These are phyloP conservation scores for Morella rubra DNA, from an alignment of 306 rosid species.

Conservation along the genomic window DNA sequence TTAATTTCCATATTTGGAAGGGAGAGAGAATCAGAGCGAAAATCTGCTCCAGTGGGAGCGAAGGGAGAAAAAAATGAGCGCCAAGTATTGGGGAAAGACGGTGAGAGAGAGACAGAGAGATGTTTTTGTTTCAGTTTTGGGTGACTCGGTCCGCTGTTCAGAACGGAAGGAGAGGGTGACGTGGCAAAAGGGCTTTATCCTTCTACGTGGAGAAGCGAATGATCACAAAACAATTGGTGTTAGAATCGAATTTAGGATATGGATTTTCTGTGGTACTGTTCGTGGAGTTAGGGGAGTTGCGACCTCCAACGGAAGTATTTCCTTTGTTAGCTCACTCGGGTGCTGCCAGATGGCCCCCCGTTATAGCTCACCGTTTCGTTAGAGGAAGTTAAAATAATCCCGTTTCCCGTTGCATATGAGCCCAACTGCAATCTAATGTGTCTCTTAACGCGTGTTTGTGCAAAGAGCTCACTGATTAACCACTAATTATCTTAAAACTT, in stretches of 20 bases:
- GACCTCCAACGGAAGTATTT: no score
- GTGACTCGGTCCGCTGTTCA: background rate
- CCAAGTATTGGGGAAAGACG: background rate
- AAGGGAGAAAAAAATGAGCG: slow-evolving; percentile 3
- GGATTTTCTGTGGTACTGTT: background rate
- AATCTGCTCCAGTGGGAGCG: slow-evolving; percentile 25
- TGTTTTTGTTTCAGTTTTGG: background rate
- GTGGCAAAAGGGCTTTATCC: slow-evolving; percentile 41
- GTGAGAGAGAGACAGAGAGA: background rate
- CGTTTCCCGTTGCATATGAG: no score
- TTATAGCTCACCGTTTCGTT: no score
- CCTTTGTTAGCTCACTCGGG: no score
- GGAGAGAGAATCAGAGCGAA: slow-evolving; percentile 14
- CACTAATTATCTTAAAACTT: no score
- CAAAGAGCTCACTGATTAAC: no score
- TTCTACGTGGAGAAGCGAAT: slow-evolving; percentile 46
- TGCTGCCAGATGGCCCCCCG: no score
- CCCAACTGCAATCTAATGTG: no score
- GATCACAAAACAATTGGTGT: background rate
- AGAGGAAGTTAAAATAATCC: no score
- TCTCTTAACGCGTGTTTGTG: no score
- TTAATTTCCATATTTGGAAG: slow-evolving; percentile 56
- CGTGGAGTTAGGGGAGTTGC: no score
- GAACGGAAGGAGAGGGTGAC: slow-evolving; percentile 18
- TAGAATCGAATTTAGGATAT: background rate